phyloP scores from a whole-genome alignment of 2,329 filamentous ascomycete genomes.

The Trichoderma simmonsii region DNA sequence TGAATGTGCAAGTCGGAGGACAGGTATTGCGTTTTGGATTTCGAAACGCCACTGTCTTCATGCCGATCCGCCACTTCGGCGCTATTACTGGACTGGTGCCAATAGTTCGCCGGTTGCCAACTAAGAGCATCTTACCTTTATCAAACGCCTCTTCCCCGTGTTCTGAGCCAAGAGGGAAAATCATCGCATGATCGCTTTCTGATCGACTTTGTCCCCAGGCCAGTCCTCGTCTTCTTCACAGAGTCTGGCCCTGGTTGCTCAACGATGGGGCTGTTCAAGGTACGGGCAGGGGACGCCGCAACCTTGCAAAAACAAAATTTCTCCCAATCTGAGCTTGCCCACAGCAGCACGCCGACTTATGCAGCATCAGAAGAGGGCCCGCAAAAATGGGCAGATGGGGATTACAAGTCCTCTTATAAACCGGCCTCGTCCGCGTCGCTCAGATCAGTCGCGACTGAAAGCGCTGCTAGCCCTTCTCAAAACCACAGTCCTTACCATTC shows the following conservation, averaged over 20 bases:
- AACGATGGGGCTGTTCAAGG: conserved; percentile 11
- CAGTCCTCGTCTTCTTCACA: not conserved
- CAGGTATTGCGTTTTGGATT: not conserved
- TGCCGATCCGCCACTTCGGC: conserved; percentile 6
- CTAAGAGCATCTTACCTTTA: not conserved
- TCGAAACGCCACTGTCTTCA: conserved; percentile 12
- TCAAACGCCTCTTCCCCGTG: conserved; percentile 7
- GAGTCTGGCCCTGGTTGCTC: not conserved
- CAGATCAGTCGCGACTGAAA: not conserved
- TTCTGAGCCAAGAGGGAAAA: conserved; percentile 7
- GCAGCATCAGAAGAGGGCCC: conserved; percentile 9
- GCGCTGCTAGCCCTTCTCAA: conserved; percentile 1
- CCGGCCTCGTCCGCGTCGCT: not conserved
- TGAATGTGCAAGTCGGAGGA: not conserved
- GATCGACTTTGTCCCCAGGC: not conserved
- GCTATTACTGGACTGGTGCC: conserved; percentile 4
- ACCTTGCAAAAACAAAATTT: conserved; percentile 12
- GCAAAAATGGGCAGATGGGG: conserved; percentile 12
- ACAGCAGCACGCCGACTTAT: conserved; percentile 3
- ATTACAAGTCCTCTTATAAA: not conserved
- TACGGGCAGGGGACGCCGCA: conserved; percentile 4
- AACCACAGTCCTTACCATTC: conserved; percentile 9
- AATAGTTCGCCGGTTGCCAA: not conserved
- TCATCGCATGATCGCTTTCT: conserved; percentile 14
- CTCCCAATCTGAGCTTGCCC: conserved; percentile 6